Evolutionary conservation across 1,284 basidiomycete genomes (phyloP).

Genomic region (Sporisorium sorghi): DNA sequence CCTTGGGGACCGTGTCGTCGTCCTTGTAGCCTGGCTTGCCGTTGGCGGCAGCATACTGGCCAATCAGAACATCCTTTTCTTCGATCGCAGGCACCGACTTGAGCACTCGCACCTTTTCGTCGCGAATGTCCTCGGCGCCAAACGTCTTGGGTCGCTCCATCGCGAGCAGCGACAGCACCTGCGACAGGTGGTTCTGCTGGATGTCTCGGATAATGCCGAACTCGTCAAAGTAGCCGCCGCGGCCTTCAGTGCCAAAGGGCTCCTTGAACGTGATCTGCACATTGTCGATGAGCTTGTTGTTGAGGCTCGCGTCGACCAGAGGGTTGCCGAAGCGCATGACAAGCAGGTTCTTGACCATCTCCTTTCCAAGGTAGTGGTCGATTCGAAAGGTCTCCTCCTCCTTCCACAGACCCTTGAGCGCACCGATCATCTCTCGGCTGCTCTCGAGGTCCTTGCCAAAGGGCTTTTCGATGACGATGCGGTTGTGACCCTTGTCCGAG

Average conservation of each 20-base stretch:
- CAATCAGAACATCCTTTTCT: conserved; percentile 67
- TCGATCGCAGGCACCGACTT: conserved; percentile 65
- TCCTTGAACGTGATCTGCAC: conserved; percentile 70
- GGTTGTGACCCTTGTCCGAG: conserved; percentile 61
- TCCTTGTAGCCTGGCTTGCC: conserved; percentile 71
- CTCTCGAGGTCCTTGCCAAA: conserved; percentile 68
- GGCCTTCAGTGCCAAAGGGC: conserved; percentile 70
- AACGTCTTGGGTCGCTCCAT: conserved; percentile 69
- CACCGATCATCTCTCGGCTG: conserved; percentile 65
- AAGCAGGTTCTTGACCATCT: conserved; percentile 69
- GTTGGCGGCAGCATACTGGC: conserved; percentile 68
- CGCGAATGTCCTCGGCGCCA: conserved; percentile 69
- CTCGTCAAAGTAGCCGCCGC: conserved; percentile 71
- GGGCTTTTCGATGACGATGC: conserved; percentile 68
- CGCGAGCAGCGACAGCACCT: conserved; percentile 68
- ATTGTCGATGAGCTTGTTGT: conserved; percentile 68
- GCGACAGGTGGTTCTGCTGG: conserved; percentile 70
- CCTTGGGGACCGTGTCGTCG: conserved; percentile 70
- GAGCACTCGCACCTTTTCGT: conserved; percentile 69
- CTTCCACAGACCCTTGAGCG: conserved; percentile 67
- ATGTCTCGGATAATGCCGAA: conserved; percentile 71
- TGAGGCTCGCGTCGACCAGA: conserved; percentile 66
- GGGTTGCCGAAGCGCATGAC: conserved; percentile 67
- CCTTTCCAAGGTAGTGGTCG: conserved; percentile 69
- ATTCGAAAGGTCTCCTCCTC: conserved; percentile 69